phyloP scores from a whole-genome alignment of 2,329 filamentous ascomycete species.

The Macrophomina pseudophaseolina region DNA sequence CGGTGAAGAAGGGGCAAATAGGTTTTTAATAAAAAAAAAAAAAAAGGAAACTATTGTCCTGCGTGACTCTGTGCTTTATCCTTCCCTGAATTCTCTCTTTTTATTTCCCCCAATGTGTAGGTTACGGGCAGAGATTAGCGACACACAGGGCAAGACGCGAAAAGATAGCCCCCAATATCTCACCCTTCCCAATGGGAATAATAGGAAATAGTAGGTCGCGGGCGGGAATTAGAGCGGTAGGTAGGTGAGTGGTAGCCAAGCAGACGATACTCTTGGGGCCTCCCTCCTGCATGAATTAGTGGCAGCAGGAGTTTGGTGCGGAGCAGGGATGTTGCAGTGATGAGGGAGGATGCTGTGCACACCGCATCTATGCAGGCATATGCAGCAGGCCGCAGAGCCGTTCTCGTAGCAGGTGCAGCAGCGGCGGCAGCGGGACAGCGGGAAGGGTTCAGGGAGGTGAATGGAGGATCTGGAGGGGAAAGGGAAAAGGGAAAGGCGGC shows the following conservation, averaged over 20 bases:
- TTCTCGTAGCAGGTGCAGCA: background rate
- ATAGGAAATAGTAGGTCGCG: no score
- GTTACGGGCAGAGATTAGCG: background rate
- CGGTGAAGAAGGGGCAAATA: background rate
- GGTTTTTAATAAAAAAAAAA: background rate
- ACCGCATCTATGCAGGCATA: conserved; percentile 4
- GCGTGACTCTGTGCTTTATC: background rate
- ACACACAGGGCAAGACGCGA: no score
- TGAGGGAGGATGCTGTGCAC: background rate
- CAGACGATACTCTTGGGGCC: no score
- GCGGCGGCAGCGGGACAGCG: background rate
- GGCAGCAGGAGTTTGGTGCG: background rate
- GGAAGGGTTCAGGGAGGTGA: background rate
- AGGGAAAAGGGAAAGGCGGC: background rate
- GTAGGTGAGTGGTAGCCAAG: no score
- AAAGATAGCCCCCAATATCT: no score
- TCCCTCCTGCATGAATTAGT: background rate
- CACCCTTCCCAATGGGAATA: no score
- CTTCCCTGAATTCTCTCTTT: background rate
- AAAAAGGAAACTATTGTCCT: background rate
- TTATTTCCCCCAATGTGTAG: background rate
- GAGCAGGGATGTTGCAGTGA: background rate
- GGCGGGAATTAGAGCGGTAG: no score
- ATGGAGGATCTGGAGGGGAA: no score
- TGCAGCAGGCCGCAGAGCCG: conserved; percentile 13